Conservation (phyloP, 2,329 filamentous ascomycete species). For the Emydomyces testavorans region DNA sequence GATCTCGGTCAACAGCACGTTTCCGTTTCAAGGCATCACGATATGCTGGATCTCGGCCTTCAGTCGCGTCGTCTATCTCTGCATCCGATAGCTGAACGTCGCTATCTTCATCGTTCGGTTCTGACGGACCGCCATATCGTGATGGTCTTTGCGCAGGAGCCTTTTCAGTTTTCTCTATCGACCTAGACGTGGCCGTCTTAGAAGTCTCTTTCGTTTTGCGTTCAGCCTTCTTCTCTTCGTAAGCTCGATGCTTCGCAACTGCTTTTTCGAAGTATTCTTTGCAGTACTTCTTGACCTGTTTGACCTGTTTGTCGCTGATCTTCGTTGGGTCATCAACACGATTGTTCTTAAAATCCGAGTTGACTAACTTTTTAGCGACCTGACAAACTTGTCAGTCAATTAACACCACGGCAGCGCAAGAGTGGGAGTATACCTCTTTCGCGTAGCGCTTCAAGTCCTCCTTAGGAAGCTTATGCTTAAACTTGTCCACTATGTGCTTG, state of each 20-base stretch:
- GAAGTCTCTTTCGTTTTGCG: slow-evolving; percentile 24
- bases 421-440: slow-evolving; percentile 43
- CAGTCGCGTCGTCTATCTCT: slow-evolving; percentile 30
- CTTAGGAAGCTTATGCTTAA: slow-evolving; percentile 72
- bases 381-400: slow-evolving; percentile 18
- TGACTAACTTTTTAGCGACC: slow-evolving; percentile 76
- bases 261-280: slow-evolving; percentile 81
- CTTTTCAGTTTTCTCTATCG: background rate
- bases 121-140: background rate
- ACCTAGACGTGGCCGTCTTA: slow-evolving; percentile 11
- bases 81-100: slow-evolving; percentile 33
- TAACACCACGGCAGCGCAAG: slow-evolving; percentile 33
- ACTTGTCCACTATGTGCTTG: slow-evolving; percentile 76
- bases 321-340: slow-evolving; percentile 73
- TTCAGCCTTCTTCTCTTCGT: slow-evolving; percentile 53
- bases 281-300: slow-evolving; percentile 72
- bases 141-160: slow-evolving; percentile 10
- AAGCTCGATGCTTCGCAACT: slow-evolving; percentile 59
- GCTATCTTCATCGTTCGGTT: slow-evolving; percentile 17
- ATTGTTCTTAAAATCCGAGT: slow-evolving; percentile 80
- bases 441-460: slow-evolving; percentile 58
- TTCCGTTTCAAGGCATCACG: slow-evolving; percentile 50
- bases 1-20: slow-evolving; percentile 40
- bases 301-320: slow-evolving; percentile 65
- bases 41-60: slow-evolving; percentile 37